Evolutionary conservation across 164 flowering plant genomes (phyloP).

Genomic region (Chimonanthus praecox): DNA sequence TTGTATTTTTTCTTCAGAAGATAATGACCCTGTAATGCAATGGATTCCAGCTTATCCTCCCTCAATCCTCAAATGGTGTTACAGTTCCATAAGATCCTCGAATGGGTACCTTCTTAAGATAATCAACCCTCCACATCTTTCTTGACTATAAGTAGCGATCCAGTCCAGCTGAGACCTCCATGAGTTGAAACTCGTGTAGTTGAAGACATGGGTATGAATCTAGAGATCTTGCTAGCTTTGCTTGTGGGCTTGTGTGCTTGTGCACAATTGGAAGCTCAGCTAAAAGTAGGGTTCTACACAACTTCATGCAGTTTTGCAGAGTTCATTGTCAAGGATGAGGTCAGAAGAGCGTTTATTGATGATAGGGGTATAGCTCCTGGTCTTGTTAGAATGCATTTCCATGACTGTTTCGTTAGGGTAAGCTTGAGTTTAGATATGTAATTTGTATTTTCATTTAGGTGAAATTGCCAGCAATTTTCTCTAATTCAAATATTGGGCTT

Average conservation of each 20-base stretch:
- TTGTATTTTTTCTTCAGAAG: not conserved
- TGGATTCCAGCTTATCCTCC: not conserved
- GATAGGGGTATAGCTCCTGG: constrained; percentile 31
- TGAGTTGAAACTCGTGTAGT: not conserved
- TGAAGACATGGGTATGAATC: constrained; percentile 9
- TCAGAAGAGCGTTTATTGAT: constrained; percentile 13
- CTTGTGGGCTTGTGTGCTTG: constrained; percentile 13
- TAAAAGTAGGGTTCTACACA: constrained; percentile 35
- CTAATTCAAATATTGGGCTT: not conserved
- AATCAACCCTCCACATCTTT: not conserved
- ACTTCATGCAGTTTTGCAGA: constrained; percentile 24
- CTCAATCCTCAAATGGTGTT: not conserved
- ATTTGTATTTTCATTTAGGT: too few relatives aligned
- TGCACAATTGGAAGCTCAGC: constrained; percentile 31
- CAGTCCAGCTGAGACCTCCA: not conserved
- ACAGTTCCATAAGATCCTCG: not conserved
- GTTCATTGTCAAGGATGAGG: constrained; percentile 24
- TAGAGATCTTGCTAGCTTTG: constrained; percentile 4
- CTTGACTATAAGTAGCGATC: not conserved
- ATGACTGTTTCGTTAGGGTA: constrained; percentile 53
- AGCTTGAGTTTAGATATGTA: not conserved
- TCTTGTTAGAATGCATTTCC: constrained; percentile 47
- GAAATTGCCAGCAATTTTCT: too few relatives aligned
- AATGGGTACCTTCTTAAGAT: not conserved
- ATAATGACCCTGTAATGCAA: not conserved